Evolutionary conservation across 345 rosid genomes (phyloP).

Genomic region (Euphorbia pulcherrima): DNA sequence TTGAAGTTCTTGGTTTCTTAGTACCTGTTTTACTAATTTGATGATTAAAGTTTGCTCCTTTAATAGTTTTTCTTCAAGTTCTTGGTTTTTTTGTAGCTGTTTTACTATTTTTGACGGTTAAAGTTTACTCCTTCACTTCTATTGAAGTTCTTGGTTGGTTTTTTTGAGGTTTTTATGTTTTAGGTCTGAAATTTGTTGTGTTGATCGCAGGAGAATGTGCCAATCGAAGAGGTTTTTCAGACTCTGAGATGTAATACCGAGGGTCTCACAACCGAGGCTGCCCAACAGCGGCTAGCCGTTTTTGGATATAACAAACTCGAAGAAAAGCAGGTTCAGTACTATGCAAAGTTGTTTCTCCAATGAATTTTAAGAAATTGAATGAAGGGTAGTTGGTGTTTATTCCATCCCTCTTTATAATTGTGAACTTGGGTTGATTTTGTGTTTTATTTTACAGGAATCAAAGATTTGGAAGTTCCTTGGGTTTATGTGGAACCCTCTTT

Average conservation of each 20-base stretch:
- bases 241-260: conserved; percentile 49
- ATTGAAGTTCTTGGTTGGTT: not conserved
- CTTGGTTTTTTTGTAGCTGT: not conserved
- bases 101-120: not conserved
- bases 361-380: no score
- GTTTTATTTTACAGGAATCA: conserved; percentile 43
- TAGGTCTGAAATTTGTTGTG: conserved; percentile 20
- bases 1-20: not conserved
- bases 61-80: not conserved
- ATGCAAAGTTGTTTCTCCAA: no score
- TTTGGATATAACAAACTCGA: conserved; percentile 67
- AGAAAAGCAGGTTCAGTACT: conserved; percentile 45
- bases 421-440: conserved; percentile 2
- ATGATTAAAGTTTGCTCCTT: not conserved
- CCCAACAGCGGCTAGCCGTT: conserved; percentile 50
- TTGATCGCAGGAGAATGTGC: conserved; percentile 51
- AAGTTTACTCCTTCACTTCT: not conserved
- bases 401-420: not conserved
- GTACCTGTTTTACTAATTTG: not conserved
- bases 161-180: conserved; percentile 9
- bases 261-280: conserved; percentile 57
- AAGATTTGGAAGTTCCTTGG: conserved; percentile 57
- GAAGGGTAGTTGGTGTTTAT: not conserved
- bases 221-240: conserved; percentile 61
- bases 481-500: conserved; percentile 72